Evolutionary conservation across 164 flowering plant genomes (phyloP), one percentile per base, ranked within the genome.

Genomic region (Vitis riparia): DNA sequence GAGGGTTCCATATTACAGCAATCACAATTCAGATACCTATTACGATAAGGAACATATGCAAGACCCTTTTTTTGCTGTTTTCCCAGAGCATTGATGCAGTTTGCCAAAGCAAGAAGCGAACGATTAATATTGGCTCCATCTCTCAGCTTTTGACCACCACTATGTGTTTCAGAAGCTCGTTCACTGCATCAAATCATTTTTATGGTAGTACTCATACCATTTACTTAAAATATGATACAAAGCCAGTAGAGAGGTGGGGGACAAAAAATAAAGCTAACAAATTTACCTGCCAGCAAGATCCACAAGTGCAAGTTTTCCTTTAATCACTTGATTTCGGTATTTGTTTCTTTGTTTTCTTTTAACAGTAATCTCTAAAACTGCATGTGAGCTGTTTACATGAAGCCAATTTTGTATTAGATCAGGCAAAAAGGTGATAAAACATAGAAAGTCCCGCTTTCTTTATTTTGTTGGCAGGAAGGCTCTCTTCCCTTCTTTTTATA

Each of bases 61-160:
- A 93, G 92, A 65, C 98, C 98, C 87, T 87, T 93, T 80, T 88
- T 93, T 67, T 90, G 95, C 73, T 87, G 97, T 73, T 93, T 93
- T 9, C 98, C 97, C 76, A 93, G 68, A 70, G 98, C 98, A 80
- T 90, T 93, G 55, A 93, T 91, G 84, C 98, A 93, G 75, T 93
- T 93, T 67, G 98, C 97, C 74, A 93, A 79, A 74, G 98, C 97
- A 76, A 93, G 93, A 73, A 93, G 97, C 14, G 98, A 93, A 30
- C 97, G 91, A 60, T 91, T 93, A 65, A 93, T 93, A 68, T 90
- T 91, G 71, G 97, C 95, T 63, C 98, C 98, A 88, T 89, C 98
- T 76, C 98, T 87, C 57, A 93, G 81, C 78, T 93, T 91, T 76
- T 93, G 91, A 64, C 98, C 98, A 51, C 87, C 91, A 78, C 75